phyloP scores from a whole-genome alignment of 306 rosid genomes.

The Fragaria vesca region DNA sequence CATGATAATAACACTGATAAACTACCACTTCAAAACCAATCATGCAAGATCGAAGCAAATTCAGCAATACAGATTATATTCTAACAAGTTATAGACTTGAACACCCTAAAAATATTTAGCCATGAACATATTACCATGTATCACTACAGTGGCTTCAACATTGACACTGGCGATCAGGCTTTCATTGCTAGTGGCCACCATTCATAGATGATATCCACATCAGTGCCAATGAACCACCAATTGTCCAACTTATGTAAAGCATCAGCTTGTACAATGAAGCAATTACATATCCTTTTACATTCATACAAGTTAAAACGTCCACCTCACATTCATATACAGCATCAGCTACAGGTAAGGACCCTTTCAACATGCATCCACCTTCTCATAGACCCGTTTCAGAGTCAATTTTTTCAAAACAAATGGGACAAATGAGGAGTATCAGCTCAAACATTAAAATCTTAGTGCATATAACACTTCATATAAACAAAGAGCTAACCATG shows the following conservation, averaged over 20 bases:
- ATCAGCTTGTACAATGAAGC: slow-evolving; percentile 8
- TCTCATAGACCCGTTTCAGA: slow-evolving; percentile 43
- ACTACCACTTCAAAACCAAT: slow-evolving; percentile 61
- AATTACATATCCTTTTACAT: background rate
- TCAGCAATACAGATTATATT: slow-evolving; percentile 44
- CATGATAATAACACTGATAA: slow-evolving; percentile 41
- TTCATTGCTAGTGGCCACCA: slow-evolving; percentile 35
- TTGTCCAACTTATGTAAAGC: slow-evolving; percentile 42
- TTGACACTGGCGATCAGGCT: slow-evolving; percentile 33
- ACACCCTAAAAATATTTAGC: slow-evolving; percentile 28
- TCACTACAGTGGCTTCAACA: slow-evolving; percentile 25
- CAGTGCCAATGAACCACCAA: slow-evolving; percentile 36
- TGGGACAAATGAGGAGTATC: slow-evolving; percentile 31
- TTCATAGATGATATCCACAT: slow-evolving; percentile 36
- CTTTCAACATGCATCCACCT: slow-evolving; percentile 37
- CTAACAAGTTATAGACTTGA: slow-evolving; percentile 23
- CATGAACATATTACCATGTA: slow-evolving; percentile 42
- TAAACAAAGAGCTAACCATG: slow-evolving; percentile 39
- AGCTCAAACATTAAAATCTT: slow-evolving; percentile 43
- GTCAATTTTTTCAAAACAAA: slow-evolving; percentile 16
- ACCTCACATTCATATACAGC: slow-evolving; percentile 15
- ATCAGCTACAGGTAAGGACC: slow-evolving; percentile 47
- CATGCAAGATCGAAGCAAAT: slow-evolving; percentile 58
- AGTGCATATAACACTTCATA: slow-evolving; percentile 27
- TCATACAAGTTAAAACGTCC: background rate